Evolutionary conservation across 305 asterid species (phyloP), one percentile per base, ranked within the genome.

Genomic region (Fraxinus dipetala): DNA sequence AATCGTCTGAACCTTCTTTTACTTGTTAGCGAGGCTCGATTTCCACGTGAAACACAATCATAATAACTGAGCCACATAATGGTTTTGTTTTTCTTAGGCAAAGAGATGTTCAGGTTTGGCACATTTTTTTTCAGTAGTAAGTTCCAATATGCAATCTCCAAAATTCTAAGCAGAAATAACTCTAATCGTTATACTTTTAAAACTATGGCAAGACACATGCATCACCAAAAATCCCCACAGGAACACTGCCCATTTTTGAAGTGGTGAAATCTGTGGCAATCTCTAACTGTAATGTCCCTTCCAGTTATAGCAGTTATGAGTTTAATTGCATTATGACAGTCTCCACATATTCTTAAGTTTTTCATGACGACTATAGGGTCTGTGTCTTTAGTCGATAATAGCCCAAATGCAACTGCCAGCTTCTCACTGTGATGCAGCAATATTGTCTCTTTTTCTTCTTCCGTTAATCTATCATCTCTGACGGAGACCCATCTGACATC

Each of bases 301-400:
- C 59, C 43, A 6, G 89, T 81, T 24, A 88, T 36, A 76, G 54
- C 78, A 73, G 94, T 86, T 78, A 93, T 43, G 61, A 90, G 59
- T 86, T 91, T 92, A 56, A 92, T 85, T 65, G 92, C 90, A 78
- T 84, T 90, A 75, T 91, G 95, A 83, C 93, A 93, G 77, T 92
- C 97, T 56, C 88, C 91, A 78, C 97, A 93, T 72, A 93, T 91
- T 82, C 94, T 91, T 88, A 92, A 87, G 86, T 92, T 93, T 88
- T 93, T 92, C 81, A 91, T 85, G 20, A 93, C 92, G 45, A 91
- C 83, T 77, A 92, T 86, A 73, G 89, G 82, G 56, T 82, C 86
- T 4, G 79, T 80, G 0, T 85, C 81, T 79, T 84, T 83, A 3
- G 89, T 90, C 0, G 87, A 83, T 65, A 91, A 83, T 77, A 93